Percentiles rank a stretch among this genome's conserved stretches.
phyloP scores from a whole-genome alignment of 257 asterid genomes.

The Gentiana macrophylla region DNA sequence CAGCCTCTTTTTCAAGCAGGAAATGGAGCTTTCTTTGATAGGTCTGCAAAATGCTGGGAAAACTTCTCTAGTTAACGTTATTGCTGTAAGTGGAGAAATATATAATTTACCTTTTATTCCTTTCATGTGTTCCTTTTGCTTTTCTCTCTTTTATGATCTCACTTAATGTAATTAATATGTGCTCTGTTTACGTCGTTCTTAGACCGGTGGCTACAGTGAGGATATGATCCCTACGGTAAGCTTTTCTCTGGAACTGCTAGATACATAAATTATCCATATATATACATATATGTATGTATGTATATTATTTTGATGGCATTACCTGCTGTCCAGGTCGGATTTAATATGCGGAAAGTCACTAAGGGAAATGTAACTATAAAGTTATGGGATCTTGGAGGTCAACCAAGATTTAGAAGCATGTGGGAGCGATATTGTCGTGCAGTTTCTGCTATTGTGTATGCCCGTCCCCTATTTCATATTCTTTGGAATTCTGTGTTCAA shows the following conservation, averaged over 20 bases:
- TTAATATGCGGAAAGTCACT: slow-evolving; percentile 75
- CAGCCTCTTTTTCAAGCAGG: slow-evolving; percentile 89
- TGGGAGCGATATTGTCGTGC: slow-evolving; percentile 92
- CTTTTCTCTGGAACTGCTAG: slow-evolving; percentile 10
- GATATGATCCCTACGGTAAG: slow-evolving; percentile 88
- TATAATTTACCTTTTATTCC: slow-evolving; percentile 1
- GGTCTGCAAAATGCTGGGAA: slow-evolving; percentile 87
- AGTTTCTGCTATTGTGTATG: slow-evolving; percentile 86
- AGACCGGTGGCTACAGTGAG: slow-evolving; percentile 91
- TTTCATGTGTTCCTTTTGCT: neutral
- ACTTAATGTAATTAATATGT: neutral
- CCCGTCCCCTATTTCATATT: slow-evolving; percentile 7
- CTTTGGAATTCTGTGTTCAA: too few relatives aligned
- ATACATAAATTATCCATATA: neutral
- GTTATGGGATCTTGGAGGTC: slow-evolving; percentile 95
- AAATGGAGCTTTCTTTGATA: slow-evolving; percentile 83
- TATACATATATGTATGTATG: neutral
- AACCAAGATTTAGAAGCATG: slow-evolving; percentile 80
- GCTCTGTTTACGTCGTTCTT: slow-evolving; percentile 3
- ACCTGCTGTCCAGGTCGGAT: slow-evolving; percentile 51
- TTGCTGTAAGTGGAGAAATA: slow-evolving; percentile 51
- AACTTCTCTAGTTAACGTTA: slow-evolving; percentile 81
- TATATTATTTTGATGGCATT: slow-evolving; percentile 4
- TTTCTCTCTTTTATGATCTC: neutral
- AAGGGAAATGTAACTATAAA: slow-evolving; percentile 80